phyloP scores from a whole-genome alignment of 2,329 filamentous ascomycete species.

The Chaetomium sp. region DNA sequence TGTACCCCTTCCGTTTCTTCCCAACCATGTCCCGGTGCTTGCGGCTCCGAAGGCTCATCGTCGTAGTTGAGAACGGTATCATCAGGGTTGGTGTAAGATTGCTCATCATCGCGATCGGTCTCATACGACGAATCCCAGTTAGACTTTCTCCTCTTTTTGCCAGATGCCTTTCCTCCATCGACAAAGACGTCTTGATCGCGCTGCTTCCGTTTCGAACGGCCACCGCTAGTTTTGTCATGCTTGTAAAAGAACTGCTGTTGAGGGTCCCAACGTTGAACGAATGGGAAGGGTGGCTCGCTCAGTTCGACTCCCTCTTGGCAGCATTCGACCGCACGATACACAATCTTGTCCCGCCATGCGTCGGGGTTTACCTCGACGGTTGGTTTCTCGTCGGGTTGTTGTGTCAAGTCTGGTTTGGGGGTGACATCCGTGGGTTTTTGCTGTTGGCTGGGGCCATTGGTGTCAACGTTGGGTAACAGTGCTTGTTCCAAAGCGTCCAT shows the following conservation, averaged over 20 bases:
- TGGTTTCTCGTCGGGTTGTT: slow-evolving; percentile 1
- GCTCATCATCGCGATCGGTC: neutral
- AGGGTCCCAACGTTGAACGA: slow-evolving; percentile 81
- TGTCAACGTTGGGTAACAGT: neutral
- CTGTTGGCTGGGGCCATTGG: neutral
- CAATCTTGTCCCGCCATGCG: slow-evolving; percentile 68
- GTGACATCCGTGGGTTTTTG: neutral
- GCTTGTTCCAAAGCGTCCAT: neutral
- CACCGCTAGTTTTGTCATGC: slow-evolving; percentile 36
- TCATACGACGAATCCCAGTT: slow-evolving; percentile 34
- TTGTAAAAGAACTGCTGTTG: slow-evolving; percentile 51
- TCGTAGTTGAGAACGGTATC: slow-evolving; percentile 40
- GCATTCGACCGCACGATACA: slow-evolving; percentile 77
- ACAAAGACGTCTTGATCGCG: slow-evolving; percentile 37
- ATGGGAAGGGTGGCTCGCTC: slow-evolving; percentile 79
- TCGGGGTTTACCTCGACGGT: slow-evolving; percentile 44
- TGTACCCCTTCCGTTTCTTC: neutral
- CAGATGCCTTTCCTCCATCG: slow-evolving; percentile 28
- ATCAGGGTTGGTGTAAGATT: slow-evolving; percentile 24
- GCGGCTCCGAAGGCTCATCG: slow-evolving; percentile 28
- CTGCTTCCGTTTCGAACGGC: slow-evolving; percentile 45
- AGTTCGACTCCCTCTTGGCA: slow-evolving; percentile 61
- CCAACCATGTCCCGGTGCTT: slow-evolving; percentile 1
- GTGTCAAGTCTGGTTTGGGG: neutral
- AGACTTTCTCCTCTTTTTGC: slow-evolving; percentile 45